Evolutionary conservation across 805 yeast species (phyloP), one percentile per base, ranked within the genome.

Genomic region (Candida tallmaniae): DNA sequence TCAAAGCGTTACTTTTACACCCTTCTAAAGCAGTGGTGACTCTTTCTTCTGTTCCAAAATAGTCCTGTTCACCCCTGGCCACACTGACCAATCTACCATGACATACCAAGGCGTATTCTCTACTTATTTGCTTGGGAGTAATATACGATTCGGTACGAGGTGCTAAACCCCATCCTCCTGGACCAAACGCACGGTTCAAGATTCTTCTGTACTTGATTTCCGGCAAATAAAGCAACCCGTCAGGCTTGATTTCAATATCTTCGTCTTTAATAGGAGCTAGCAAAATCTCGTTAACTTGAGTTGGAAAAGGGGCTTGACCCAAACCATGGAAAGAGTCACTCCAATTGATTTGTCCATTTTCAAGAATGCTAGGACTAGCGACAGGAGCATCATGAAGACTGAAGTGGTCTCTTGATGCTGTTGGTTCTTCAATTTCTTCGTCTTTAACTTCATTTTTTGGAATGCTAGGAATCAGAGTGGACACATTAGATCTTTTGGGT

Each of bases 111-210:
- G 86, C 97, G 52, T 87, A 93, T 54, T 93, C 98, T 44, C 97
- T 72, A 8, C 96, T 86, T 21, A 93, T 79, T 32, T 78, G 70
- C 42, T 74, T 78, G 20, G 78, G 73, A 2, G 95, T 82, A 21
- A 93, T 77, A 34, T 76, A 65, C 1, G 95, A 83, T 44, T 84
- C 90, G 0, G 95, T 79, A 36, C 98, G 68, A 8, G 98, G 97
- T 1, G 94, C 96, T 36, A 93, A 66, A 1, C 97, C 97, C 98
- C 98, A 93, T 2, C 95, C 97, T 18, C 98, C 98, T 5, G 98
- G 96, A 3, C 98, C 98, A 66, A 93, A 90, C 0, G 97, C 94
- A 24, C 71, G 70, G 60, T 90, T 90, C 45, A 93, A 61, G 15
- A 89, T 81, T 29, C 98, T 73, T 45, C 98, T 75, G 55, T 93